phyloP scores from a whole-genome alignment of 495 filamentous ascomycete genomes.

The Cercophora scortea region DNA sequence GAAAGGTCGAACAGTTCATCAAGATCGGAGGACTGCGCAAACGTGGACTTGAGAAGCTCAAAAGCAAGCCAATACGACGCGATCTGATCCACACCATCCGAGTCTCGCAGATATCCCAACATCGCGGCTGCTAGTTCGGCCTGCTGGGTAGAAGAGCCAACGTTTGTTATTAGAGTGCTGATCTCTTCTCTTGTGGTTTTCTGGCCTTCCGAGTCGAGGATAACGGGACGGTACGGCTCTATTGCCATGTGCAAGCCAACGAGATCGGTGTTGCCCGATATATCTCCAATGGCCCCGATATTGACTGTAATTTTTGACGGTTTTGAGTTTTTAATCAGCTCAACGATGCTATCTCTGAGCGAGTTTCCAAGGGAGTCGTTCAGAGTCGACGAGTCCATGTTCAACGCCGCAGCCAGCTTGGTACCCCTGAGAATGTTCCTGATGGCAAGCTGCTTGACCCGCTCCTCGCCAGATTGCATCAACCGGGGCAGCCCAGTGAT shows the following conservation, averaged over 20 bases:
- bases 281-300: background rate
- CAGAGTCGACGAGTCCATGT: slow-evolving; percentile 62
- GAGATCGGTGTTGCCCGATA: slow-evolving; percentile 16
- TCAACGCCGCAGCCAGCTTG: slow-evolving; percentile 55
- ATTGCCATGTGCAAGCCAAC: slow-evolving; percentile 16
- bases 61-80: slow-evolving; percentile 79
- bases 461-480: slow-evolving; percentile 81
- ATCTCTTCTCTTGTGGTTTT: slow-evolving; percentile 50
- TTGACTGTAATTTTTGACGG: slow-evolving; percentile 17
- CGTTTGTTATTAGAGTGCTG: slow-evolving; percentile 32
- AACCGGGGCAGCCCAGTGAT: slow-evolving; percentile 67
- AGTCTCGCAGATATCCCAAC: slow-evolving; percentile 49
- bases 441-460: slow-evolving; percentile 61
- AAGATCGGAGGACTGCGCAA: slow-evolving; percentile 40
- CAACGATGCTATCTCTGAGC: slow-evolving; percentile 52
- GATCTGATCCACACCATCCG: slow-evolving; percentile 47
- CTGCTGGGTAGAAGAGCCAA: slow-evolving; percentile 37
- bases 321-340: slow-evolving; percentile 32
- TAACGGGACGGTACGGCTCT: slow-evolving; percentile 49
- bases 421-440: slow-evolving; percentile 66
- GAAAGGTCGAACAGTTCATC: slow-evolving; percentile 60
- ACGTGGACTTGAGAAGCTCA: slow-evolving; percentile 54
- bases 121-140: slow-evolving; percentile 47
- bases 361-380: slow-evolving; percentile 58
- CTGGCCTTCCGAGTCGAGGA: slow-evolving; percentile 60